Evolutionary conservation across 2,329 filamentous ascomycete species (phyloP).

Genomic region (Knoxdaviesia capensis): DNA sequence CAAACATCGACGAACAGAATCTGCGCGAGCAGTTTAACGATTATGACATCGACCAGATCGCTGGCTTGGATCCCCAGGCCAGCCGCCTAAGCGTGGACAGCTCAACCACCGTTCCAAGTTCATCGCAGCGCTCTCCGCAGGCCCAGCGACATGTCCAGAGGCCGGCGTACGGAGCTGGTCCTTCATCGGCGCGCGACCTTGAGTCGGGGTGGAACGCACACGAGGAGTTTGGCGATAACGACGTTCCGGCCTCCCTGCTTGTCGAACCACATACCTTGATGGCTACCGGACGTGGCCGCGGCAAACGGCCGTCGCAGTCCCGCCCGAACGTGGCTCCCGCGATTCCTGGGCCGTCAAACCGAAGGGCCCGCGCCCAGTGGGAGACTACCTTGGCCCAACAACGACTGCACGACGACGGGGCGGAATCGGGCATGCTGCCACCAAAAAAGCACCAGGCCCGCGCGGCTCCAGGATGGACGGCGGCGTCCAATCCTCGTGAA

Average conservation of each 20-base stretch:
- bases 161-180: too few species aligned
- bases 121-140: too few species aligned
- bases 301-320: too few species aligned
- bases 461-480: background rate
- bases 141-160: too few species aligned
- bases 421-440: too few species aligned
- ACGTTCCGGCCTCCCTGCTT: conserved; percentile 42
- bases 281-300: too few species aligned
- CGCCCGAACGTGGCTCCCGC: too few species aligned
- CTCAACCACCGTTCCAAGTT: background rate
- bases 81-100: conserved; percentile 23
- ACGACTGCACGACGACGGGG: conserved; percentile 21
- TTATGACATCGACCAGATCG: conserved; percentile 23
- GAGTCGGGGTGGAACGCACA: background rate
- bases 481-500: conserved; percentile 23
- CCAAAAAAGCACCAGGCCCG: too few species aligned
- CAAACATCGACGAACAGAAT: conserved; percentile 28
- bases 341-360: too few species aligned
- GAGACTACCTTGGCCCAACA: conserved; percentile 31
- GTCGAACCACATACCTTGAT: conserved; percentile 26
- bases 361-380: conserved; percentile 29
- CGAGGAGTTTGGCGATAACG: conserved; percentile 34
- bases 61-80: conserved; percentile 20
- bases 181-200: too few species aligned
- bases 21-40: conserved; percentile 28